Base-by-base conservation (phyloP, 331 rosid genomes). In the Prunus yedoensis region DNA sequence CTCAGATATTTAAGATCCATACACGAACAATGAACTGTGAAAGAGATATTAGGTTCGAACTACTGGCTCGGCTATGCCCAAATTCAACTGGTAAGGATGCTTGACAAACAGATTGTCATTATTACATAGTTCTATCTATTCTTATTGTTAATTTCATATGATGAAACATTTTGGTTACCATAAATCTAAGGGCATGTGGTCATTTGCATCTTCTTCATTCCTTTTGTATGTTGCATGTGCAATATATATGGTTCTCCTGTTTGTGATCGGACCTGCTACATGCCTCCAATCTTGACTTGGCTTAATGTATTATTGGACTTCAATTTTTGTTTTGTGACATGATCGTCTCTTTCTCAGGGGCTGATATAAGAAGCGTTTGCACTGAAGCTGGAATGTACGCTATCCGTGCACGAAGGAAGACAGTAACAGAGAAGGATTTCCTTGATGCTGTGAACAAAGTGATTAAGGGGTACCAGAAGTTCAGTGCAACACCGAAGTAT, bases 351-450 rank as follows among this genome's bases (percentile, higher is more conserved):
- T 32, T 52, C 15, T 9, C 89, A 92, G 99, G 99, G 58, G 99
- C 99, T 77, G 99, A 95, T 74, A 95, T 95, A n/a, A 87, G 98
- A 86, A 91, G 97, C 73, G 99, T 94, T 1, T 94, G 99, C 89
- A 94, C 99, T 0, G 99, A 94, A 84, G 99, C 99, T 7, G 99
- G 99, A 74, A 94, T 94, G 99, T 94, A 82, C 73, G 99, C 99
- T 10, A 94, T 94, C 81, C 96, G 99, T 17, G 99, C 97, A 56
- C 85, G 97, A 75, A 92, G 99, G 84, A 94, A 94, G 89, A 94
- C 97, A 0, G 99, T 92, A 75, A 94, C 99, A 0, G 99, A 94
- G 88, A 94, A 94, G 66, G 97, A 94, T 72, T 92, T 92, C 86
- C 96, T 94, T 3, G 99, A 95, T 80, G 99, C 99, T 2, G 99